Base-by-base conservation (phyloP, 306 rosid species). In the Dryas alaskensis region DNA sequence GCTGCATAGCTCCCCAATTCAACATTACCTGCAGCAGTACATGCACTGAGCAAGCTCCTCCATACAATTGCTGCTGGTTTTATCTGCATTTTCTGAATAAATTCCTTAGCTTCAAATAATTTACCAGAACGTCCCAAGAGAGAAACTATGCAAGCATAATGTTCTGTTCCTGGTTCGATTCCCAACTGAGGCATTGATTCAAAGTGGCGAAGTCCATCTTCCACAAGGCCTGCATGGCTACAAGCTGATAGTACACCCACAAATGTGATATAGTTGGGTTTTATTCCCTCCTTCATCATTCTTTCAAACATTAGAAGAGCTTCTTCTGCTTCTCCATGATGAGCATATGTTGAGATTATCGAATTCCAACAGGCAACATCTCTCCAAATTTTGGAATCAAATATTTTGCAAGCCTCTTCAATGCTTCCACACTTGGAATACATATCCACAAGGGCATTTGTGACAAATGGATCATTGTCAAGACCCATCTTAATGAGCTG, bases 301-400 rank as follows among this genome's bases (percentile, higher is more conserved):
- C 48, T 43, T 65, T 86, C 79, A 27, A 89, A 93, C 83, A 80
- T 78, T 72, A 75, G 73, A 63, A 91, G 87, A 61, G 98, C 93
- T 65, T 82, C 75, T 65, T 45, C 79, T 45, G 92, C 96, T 54
- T 82, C 91, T 67, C 98, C 98, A n/a, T 93, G 98, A 13, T 87
- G 93, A 13, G 98, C 97, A 78, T 89, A 87, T 3, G 93, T 87
- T 25, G 96, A 84, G 46, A 93, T 84, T 87, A 93, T 90, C 61
- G 98, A 87, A 81, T 93, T 93, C 98, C 96, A 93, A 70, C 98
- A 93, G 13, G 92, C 92, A 64, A 80, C 65, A 61, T 93, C 98
- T 77, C 82, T 89, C 77, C 25, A 31, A 73, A 55, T 66, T 61
- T 87, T 81, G 7, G 83, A 79, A 73, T 49, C 58, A 82, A 91